These are phyloP conservation scores for Nothophaeocryptopus gaeumannii DNA, from an alignment of 2,329 filamentous ascomycete genomes.

Conservation along the genomic window DNA sequence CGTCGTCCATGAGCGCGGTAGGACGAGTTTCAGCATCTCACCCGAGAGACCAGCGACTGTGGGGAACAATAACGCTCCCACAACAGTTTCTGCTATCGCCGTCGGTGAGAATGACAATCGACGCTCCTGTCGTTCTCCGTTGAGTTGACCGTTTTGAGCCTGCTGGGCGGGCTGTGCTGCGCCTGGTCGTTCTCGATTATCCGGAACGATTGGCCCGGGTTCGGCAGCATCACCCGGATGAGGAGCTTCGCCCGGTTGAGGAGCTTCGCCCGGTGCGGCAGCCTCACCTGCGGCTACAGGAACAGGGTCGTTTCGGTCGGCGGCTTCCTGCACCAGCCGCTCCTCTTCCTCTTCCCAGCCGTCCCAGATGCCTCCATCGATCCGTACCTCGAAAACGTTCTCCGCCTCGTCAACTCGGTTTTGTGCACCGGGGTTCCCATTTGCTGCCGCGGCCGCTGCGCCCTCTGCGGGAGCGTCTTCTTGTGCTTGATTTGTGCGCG, in stretches of 20 bases:
- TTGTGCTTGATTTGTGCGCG: conserved; percentile 41
- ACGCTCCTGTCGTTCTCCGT: conserved; percentile 27
- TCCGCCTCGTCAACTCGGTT: conserved; percentile 25
- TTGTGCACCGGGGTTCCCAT: conserved; percentile 14
- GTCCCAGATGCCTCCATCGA: conserved; percentile 42
- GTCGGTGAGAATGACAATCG: conserved; percentile 53
- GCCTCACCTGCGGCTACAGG: conserved; percentile 4
- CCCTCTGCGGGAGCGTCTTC: conserved; percentile 25
- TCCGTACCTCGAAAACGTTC: conserved; percentile 36
- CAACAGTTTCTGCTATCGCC: conserved; percentile 57
- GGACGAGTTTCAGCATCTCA: conserved; percentile 63
- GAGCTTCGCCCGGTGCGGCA: background rate
- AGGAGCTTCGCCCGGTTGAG: conserved; percentile 1
- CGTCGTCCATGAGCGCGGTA: conserved; percentile 68
- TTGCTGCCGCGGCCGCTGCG: conserved; percentile 13
- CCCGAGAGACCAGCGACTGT: conserved; percentile 76
- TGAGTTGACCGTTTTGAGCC: conserved; percentile 16
- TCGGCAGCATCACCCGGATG: conserved; percentile 1
- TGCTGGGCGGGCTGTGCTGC: conserved; percentile 45
- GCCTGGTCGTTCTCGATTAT: conserved; percentile 5
- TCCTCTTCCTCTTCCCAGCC: conserved; percentile 43
- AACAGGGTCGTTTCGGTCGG: conserved; percentile 22
- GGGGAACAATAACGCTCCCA: conserved; percentile 75
- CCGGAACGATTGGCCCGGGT: conserved; percentile 4
- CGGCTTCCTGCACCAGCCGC: conserved; percentile 31